These are phyloP conservation scores for Biscogniauxia marginata DNA, from an alignment of 2,329 filamentous ascomycete species.

Conservation along the genomic window DNA sequence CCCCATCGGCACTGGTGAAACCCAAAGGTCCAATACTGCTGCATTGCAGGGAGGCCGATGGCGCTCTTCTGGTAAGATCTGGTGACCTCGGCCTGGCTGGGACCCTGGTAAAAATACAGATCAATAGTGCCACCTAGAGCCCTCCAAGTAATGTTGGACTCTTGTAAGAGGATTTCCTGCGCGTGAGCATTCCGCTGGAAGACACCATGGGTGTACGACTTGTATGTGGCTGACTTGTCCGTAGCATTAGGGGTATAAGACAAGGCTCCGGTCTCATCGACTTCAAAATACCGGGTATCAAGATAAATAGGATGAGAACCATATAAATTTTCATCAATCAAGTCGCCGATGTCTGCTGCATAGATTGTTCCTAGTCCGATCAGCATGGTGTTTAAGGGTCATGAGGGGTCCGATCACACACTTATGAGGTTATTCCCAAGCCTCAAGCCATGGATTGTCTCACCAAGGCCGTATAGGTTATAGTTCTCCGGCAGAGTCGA, in stretches of 20 bases:
- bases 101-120: constrained; percentile 76
- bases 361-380: constrained; percentile 45
- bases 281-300: constrained; percentile 72
- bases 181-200: constrained; percentile 76
- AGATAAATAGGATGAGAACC: constrained; percentile 77
- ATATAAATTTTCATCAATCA: constrained; percentile 68
- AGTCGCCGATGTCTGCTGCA: constrained; percentile 66
- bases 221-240: constrained; percentile 53
- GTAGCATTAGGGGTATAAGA: constrained; percentile 55
- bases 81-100: constrained; percentile 65
- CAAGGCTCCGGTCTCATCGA: constrained; percentile 46
- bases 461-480: constrained; percentile 73
- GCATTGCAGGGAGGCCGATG: constrained; percentile 71
- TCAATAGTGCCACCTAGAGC: constrained; percentile 75
- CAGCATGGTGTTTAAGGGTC: not conserved
- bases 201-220: constrained; percentile 71
- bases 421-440: constrained; percentile 72
- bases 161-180: constrained; percentile 67
- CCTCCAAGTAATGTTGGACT: constrained; percentile 68
- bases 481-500: constrained; percentile 67
- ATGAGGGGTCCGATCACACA: constrained; percentile 26
- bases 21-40: constrained; percentile 79
- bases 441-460: constrained; percentile 68
- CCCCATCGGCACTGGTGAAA: constrained; percentile 85
- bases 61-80: constrained; percentile 67